Conservation (phyloP, 1,139 yeast species). For the Geotrichum australiense region DNA sequence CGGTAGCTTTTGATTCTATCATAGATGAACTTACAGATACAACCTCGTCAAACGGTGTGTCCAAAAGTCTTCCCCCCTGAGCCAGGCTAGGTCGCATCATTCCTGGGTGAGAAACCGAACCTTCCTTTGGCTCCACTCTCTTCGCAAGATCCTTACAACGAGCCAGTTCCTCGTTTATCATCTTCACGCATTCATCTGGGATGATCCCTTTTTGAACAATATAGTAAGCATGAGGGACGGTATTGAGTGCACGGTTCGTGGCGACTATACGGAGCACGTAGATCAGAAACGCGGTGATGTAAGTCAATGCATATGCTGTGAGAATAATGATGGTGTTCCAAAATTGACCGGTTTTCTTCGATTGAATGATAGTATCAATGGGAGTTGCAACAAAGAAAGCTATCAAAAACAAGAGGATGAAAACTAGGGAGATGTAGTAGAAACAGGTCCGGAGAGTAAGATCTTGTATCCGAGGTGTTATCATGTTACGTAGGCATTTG, state of each 20-base stretch:
- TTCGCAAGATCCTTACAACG: slow-evolving; percentile 44
- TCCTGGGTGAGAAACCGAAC: slow-evolving; percentile 56
- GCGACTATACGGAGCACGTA: slow-evolving; percentile 50
- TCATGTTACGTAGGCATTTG: no score
- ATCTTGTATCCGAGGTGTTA: no score
- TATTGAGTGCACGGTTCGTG: slow-evolving; percentile 53
- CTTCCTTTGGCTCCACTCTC: slow-evolving; percentile 45
- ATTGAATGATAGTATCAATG: slow-evolving; percentile 67
- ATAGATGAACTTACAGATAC: slow-evolving; percentile 33
- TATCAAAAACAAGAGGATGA: slow-evolving; percentile 45
- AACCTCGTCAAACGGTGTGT: slow-evolving; percentile 58
- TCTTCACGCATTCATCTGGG: slow-evolving; percentile 42
- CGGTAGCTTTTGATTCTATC: slow-evolving; percentile 41
- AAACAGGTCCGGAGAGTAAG: no score
- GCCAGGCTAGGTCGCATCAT: slow-evolving; percentile 37
- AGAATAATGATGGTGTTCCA: slow-evolving; percentile 71
- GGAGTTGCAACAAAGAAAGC: slow-evolving; percentile 64
- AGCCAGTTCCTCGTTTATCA: slow-evolving; percentile 40
- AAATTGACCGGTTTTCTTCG: slow-evolving; percentile 49
- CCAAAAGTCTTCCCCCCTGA: slow-evolving; percentile 44
- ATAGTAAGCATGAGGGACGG: slow-evolving; percentile 63
- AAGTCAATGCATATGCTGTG: slow-evolving; percentile 58
- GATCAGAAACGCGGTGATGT: slow-evolving; percentile 44
- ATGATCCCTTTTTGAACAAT: slow-evolving; percentile 64
- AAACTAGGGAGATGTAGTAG: slow-evolving; percentile 48